Percentiles rank a stretch among this genome's conserved stretches.
Conservation (phyloP, 116 monocot genomes). For the Dioscorea cayenensis region DNA sequence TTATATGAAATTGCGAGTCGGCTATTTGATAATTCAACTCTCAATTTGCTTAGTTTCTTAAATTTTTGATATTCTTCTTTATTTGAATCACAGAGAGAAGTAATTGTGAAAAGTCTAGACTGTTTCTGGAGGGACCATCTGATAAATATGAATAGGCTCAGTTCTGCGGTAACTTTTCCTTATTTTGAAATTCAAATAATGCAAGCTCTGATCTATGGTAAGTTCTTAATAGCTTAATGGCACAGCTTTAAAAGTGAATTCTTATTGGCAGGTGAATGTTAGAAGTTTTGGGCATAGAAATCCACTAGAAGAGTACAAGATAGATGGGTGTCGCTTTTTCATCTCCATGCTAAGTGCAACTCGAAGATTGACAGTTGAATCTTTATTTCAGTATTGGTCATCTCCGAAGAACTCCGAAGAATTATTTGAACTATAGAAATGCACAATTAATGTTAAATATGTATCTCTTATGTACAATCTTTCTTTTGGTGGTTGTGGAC, state of each 20-base stretch:
- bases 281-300: constrained; percentile 88
- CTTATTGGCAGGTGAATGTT: constrained; percentile 59
- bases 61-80: constrained; percentile 7
- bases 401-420: constrained; percentile 40
- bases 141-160: constrained; percentile 81
- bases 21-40: background rate
- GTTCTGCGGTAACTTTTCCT: constrained; percentile 48
- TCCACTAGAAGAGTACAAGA: constrained; percentile 86
- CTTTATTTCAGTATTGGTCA: constrained; percentile 69
- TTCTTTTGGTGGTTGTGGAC: no score
- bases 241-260: background rate
- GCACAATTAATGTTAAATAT: background rate
- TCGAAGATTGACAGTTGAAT: constrained; percentile 53
- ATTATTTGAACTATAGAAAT: constrained; percentile 14
- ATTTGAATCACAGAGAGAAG: constrained; percentile 62
- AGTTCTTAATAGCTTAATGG: background rate
- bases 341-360: constrained; percentile 87
- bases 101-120: constrained; percentile 86
- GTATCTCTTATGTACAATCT: background rate
- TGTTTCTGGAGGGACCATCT: constrained; percentile 86
- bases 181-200: background rate
- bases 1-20: background rate
- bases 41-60: background rate
- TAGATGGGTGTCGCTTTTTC: constrained; percentile 85
- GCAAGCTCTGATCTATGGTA: background rate